These are phyloP conservation scores for Metschnikowia colocasiae DNA, from an alignment of 805 yeast genomes.

Conservation along the genomic window DNA sequence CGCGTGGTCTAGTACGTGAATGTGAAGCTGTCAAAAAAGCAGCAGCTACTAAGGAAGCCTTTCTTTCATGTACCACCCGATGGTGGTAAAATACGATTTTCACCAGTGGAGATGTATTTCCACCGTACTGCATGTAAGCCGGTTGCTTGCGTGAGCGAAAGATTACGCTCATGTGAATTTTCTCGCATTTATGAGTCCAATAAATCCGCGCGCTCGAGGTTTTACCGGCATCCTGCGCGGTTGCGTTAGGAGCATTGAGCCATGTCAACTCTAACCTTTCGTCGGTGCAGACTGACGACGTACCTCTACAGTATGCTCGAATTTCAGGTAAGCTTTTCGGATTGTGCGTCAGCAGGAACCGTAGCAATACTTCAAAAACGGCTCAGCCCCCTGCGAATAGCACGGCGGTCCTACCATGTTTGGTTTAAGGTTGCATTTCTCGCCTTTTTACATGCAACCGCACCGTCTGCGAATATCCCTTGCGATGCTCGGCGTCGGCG, in stretches of 20 bases:
- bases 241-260: not conserved
- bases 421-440: not conserved
- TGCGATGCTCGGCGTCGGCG: not conserved
- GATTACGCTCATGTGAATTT: not conserved
- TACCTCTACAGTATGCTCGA: not conserved
- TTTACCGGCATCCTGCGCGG: conserved; percentile 1
- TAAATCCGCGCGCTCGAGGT: conserved; percentile 3
- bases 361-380: not conserved
- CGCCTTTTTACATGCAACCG: not conserved
- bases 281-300: not conserved
- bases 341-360: not conserved
- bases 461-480: not conserved
- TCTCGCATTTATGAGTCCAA: not conserved
- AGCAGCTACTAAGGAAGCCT: too few species aligned
- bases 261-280: conserved; percentile 3
- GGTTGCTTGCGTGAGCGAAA: conserved; percentile 1
- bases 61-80: too few species aligned
- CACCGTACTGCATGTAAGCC: not conserved
- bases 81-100: not conserved
- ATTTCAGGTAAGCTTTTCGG: not conserved
- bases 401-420: not conserved
- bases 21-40: not conserved
- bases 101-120: not conserved
- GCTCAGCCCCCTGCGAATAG: not conserved
- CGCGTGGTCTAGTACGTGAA: not conserved